Evolutionary conservation across 116 monocot genomes (phyloP).

Genomic region (Phalaenopsis hybrid): DNA sequence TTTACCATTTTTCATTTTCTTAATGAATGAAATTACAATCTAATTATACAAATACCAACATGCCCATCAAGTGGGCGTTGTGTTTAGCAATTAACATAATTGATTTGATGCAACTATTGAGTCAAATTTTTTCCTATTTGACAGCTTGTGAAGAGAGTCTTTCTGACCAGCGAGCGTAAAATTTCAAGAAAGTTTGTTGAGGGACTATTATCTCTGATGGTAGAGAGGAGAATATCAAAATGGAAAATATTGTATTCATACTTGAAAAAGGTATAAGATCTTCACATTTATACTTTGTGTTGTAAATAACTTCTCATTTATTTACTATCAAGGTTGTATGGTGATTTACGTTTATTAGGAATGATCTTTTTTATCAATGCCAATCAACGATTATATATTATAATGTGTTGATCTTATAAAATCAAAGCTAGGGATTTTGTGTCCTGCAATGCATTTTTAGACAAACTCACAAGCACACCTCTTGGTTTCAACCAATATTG

Average conservation of each 20-base stretch:
- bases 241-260: conserved; percentile 22
- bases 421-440: not conserved
- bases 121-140: not conserved
- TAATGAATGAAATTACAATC: no score
- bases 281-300: not conserved
- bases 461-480: not conserved
- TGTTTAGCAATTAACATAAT: not conserved
- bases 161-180: conserved; percentile 23
- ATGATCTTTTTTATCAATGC: not conserved
- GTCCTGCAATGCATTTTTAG: not conserved
- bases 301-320: not conserved
- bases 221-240: conserved; percentile 29
- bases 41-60: no score
- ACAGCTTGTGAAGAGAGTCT: conserved; percentile 25
- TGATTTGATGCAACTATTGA: not conserved
- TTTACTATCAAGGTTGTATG: not conserved
- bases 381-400: not conserved
- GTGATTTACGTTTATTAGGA: not conserved
- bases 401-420: not conserved
- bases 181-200: conserved; percentile 27
- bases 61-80: no score
- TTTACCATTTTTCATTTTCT: not conserved
- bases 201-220: conserved; percentile 17
- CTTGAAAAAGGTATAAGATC: conserved; percentile 13
- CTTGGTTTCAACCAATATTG: not conserved